Base-by-base conservation (phyloP, 768 basidiomycete genomes). In the Mycena floridula region DNA sequence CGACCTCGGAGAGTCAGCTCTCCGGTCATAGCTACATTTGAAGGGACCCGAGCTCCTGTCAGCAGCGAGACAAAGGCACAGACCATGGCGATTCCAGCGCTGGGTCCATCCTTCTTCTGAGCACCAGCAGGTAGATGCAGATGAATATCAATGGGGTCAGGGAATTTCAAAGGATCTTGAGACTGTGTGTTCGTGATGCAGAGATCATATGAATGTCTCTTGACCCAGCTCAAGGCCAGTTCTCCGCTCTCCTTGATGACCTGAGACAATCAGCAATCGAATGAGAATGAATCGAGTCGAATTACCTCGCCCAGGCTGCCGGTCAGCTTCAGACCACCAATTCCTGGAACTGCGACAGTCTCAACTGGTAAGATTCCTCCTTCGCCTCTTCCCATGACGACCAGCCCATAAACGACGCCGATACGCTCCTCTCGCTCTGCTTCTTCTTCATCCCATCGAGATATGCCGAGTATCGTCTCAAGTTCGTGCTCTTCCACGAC, bases 201-300 rank as follows among this genome's bases (percentile, higher is more conserved):
- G 48, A 91, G 60, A 35, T 85, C 83, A 60, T 85, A 90, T 6
- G 89, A 83, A 53, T 91, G 79, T 15, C 78, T 78, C 68, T 89
- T 90, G 15, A 95, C 89, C 91, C 93, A 96, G 58, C 88, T 92
- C 54, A 96, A 65, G 2, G 90, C 90, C 37, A 97, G 69, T 57
- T 90, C 88, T 7, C 83, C 91, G 49, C 87, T 90, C 68, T 97
- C 93, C 60, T 86, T 86, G 66, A 96, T 92, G 15, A 93, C 90
- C 74, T 81, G 30, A 48, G 22, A 36, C 22, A 43, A 25, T 42
- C 21, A 40, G 12, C 2, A 35, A 18, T 30, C 13, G 22, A 36
- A 32, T 9, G 15, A 22, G 24, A 22, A 50, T 37, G 40, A 40
- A 9, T 15, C 11, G 44, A 15, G 39, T 11, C 8, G 20, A 62